A percentile compares a stretch with the other conserved stretches of the same genome.
phyloP scores from a whole-genome alignment of 2,329 filamentous ascomycete genomes.

The Colletotrichum siamense region DNA sequence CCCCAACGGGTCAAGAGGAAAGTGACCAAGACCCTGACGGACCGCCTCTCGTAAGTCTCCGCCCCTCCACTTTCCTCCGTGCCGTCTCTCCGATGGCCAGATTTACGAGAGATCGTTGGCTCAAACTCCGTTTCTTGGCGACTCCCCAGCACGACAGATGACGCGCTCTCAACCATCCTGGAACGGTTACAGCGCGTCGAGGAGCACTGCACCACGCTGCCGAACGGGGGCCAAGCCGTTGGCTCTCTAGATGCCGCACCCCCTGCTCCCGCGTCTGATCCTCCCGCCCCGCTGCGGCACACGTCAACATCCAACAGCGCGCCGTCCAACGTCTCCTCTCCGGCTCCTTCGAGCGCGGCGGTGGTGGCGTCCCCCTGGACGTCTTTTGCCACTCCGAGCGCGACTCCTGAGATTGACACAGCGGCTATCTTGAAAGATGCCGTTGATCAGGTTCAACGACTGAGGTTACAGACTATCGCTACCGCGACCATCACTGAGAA shows the following conservation, averaged over 20 bases:
- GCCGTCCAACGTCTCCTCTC: slow-evolving; percentile 22
- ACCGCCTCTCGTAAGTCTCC: slow-evolving; percentile 7
- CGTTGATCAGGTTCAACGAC: slow-evolving; percentile 30
- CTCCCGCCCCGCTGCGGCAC: slow-evolving; percentile 2
- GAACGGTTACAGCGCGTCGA: slow-evolving; percentile 34
- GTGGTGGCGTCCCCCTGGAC: slow-evolving; percentile 2
- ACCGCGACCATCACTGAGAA: slow-evolving; percentile 26
- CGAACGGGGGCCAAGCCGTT: background rate
- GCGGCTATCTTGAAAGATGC: slow-evolving; percentile 33
- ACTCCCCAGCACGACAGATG: slow-evolving; percentile 1
- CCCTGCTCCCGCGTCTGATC: background rate
- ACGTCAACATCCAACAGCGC: background rate
- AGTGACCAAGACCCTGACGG: slow-evolving; percentile 21
- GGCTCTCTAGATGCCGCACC: background rate
- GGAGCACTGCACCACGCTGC: slow-evolving; percentile 17
- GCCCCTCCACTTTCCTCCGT: background rate
- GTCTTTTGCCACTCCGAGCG: background rate
- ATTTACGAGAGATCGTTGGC: background rate
- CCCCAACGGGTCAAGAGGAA: slow-evolving; percentile 31
- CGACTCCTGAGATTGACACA: slow-evolving; percentile 2
- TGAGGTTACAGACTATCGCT: slow-evolving; percentile 27
- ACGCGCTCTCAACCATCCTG: slow-evolving; percentile 31
- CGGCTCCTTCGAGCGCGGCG: background rate
- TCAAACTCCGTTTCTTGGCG: background rate
- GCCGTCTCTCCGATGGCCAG: background rate